phyloP scores from a whole-genome alignment of 2,329 filamentous ascomycete genomes.

The Fusarium dlaminii region DNA sequence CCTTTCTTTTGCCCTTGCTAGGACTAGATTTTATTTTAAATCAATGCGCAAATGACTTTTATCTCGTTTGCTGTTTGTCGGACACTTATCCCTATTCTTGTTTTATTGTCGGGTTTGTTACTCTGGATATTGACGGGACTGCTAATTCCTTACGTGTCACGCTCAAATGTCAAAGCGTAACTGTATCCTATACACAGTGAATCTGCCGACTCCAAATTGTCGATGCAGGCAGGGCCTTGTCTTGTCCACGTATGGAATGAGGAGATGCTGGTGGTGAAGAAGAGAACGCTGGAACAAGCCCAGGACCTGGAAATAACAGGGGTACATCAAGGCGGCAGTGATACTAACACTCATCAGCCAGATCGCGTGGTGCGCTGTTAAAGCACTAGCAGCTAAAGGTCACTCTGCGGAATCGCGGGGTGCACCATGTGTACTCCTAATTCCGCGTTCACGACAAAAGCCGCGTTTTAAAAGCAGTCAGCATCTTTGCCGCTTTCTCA shows the following conservation, averaged over 20 bases:
- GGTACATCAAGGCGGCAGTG: accelerated
- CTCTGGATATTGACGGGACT: accelerated
- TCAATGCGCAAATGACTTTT: not conserved
- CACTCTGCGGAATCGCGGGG: accelerated
- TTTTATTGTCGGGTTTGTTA: not conserved
- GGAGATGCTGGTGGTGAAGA: not conserved
- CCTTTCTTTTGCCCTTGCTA: not conserved
- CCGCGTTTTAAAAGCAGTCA: not conserved
- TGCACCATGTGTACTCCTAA: not conserved
- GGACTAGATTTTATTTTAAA: accelerated
- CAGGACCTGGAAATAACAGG: too few species aligned
- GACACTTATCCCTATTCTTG: accelerated
- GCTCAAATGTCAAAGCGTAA: not conserved
- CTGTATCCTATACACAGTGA: not conserved
- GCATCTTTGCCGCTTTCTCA: not conserved
- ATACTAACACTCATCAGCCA: not conserved
- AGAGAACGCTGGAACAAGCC: not conserved
- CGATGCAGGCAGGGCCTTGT: not conserved
- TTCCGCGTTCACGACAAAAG: not conserved
- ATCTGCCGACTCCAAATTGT: not conserved
- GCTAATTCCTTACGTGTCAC: accelerated
- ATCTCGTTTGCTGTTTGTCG: not conserved
- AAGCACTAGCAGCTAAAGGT: accelerated
- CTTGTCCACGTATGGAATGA: not conserved
- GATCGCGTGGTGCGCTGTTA: accelerated